Evolutionary conservation across 352 stramenopile species (phyloP), one percentile per base, ranked within the genome.

Genomic region (Saprolegnia parasitica): DNA sequence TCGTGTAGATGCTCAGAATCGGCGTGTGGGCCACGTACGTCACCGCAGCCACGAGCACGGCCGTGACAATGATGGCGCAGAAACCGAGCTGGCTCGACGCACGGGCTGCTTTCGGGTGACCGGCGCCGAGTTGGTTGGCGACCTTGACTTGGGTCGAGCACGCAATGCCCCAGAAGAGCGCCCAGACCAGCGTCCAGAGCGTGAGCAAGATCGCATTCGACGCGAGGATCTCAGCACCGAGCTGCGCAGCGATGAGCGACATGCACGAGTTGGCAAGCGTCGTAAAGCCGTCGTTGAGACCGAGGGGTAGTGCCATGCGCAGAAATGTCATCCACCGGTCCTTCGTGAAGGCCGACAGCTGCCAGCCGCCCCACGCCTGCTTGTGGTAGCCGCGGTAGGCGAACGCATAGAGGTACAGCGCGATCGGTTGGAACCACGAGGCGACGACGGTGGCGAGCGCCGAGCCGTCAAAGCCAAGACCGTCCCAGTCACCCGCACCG

Each of bases 121-220:
- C 86, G 35, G 81, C 81, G 16, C 84, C 84, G 4, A 93, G 62
- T 49, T 90, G 86, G 67, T 93, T 91, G 45, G 84, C 81, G 24
- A 91, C 84, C 0, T 83, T 82, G 26, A 91, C 86, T 72, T 93
- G 84, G 29, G 84, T 89, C 6, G 83, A 83, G 26, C 81, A 91
- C 61, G 82, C 84, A 72, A 81, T 90, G 50, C 84, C 84, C 83
- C 83, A 93, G 72, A 92, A 90, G 6, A 91, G 76, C 13, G 84
- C 84, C 84, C 81, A 91, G 0, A 90, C 60, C 42, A 91, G 60
- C 3, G 75, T 78, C 81, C 82, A 91, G 0, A 90, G 64, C 0
- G 81, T 81, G 0, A 81, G 88, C 57, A 90, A 83, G n/a, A 91
- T 78, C 5, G 84, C 83, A 35, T 91, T 93, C 32, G 85, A 83